Evolutionary conservation across 176 grass and related monocot genomes (phyloP), one percentile per base, ranked within the genome.

Genomic region (Pharus latifolius): DNA sequence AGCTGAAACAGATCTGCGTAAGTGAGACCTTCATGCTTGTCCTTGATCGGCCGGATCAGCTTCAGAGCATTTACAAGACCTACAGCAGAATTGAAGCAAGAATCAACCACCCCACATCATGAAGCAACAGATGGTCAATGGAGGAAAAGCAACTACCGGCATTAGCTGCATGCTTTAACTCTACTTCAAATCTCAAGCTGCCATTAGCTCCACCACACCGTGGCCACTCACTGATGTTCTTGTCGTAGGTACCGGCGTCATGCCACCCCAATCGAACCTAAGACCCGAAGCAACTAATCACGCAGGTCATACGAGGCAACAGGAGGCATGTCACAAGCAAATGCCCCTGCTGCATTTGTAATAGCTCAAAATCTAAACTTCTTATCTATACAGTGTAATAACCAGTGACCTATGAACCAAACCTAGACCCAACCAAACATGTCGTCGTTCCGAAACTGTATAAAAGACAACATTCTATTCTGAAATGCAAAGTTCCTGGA

Each of bases 1-100:
- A 98, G 84, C 67, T 98, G 94, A 76, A 98, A 92, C 38, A 98
- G 58, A 83, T 93, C 94, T 30, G 89, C 86, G 50, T 93, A 93
- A 20, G 83, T 81, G 37, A 98, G 73, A 78, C 77, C 66, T 45
- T 86, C 17, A 82, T 90, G 90, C 56, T 97, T 96, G 47, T 89
- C 82, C 83, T 92, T 96, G 73, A 96, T 92, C 15, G 83, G 60
- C 18, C 84, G 83, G 62, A 89, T 55, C 72, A 96, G 80, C 59
- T 87, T 89, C 64, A 96, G 70, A 62, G 92, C 92, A 85, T 84
- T 96, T 43, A 96, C 72, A 45, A 91, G 85, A 62, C 92, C 92
- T 91, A 56, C 23, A 51, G 34, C 15, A 35, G 19, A 17, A 34
- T 7, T 54, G n/a, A 12, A 23, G 5, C 55, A 35, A 78, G 70